Base-by-base conservation (phyloP, 1,284 basidiomycete genomes). In the Apiotrichum laibachii region DNA sequence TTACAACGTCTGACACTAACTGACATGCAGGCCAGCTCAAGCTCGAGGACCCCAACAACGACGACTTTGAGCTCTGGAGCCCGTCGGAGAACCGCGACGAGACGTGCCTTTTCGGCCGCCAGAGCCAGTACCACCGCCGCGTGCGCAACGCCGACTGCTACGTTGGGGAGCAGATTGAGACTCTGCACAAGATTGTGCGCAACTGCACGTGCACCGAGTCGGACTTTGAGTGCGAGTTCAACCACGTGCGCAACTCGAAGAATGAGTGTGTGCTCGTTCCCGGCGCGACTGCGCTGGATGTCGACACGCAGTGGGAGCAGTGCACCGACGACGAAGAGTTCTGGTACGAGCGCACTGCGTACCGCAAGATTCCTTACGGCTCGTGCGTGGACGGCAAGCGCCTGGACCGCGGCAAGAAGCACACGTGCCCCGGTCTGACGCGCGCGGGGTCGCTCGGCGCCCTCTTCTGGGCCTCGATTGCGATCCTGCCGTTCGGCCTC, bases 221-320 rank as follows among this genome's bases (percentile, higher is more conserved):
- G 0, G 93, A 97, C 79, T 97, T 96, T 75, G 93, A 97, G 80
- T 97, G 93, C 70, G 93, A 96, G 80, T 97, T 92, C 82, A 96
- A 96, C 75, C 81, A 92, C 71, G 81, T 84, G 59, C 86, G 87
- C 62, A 83, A 92, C 65, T 75, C 73, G 0, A 79, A 81, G 6
- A 88, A 85, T 56, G 79, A 87, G 46, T 96, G 93, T 70, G 87
- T 89, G 0, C 83, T 92, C 18, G 84, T 86, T 1, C 76, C 84
- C 3, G 90, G 88, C 16, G 87, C 85, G 0, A 75, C 78, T 9
- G 81, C 90, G 0, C 81, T 88, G 8, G 77, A 84, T 5, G 37
- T 67, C 22, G 66, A 6, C 65, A 88, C 64, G 78, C 68, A 85
- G 47, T 81, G 83, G 12, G 70, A 70, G 55, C 77, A 79, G 58